Conservation (phyloP, 2,329 filamentous ascomycete genomes). For the Trichoderma oligosporum region DNA sequence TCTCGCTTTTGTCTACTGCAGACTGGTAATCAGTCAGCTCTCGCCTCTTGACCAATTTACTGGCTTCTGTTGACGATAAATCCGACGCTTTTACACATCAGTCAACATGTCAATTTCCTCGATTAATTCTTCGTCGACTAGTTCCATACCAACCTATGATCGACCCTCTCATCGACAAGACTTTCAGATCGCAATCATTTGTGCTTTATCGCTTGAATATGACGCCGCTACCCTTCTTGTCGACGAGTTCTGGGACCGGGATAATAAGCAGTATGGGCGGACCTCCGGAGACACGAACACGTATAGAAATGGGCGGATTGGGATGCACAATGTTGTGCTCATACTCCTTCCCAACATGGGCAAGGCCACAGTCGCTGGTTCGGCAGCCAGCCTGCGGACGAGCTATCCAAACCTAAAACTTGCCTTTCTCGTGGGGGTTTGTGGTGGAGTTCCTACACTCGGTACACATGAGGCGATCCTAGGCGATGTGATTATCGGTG, state of each 20-base stretch:
- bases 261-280: constrained; percentile 24
- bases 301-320: constrained; percentile 27
- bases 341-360: constrained; percentile 25
- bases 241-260: constrained; percentile 22
- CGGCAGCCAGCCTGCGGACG: background rate
- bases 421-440: constrained; percentile 23
- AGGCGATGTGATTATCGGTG: constrained; percentile 30
- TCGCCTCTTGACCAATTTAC: too few relatives aligned
- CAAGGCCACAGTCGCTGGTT: constrained; percentile 17
- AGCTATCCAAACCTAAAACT: constrained; percentile 24
- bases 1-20: too few relatives aligned
- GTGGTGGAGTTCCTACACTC: constrained; percentile 23
- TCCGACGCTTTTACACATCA: too few relatives aligned
- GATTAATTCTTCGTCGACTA: rapidly evolving
- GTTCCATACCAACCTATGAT: background rate
- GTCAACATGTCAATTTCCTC: background rate
- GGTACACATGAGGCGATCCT: constrained; percentile 23
- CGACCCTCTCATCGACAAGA: background rate
- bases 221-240: constrained; percentile 22
- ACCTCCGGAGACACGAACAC: constrained; percentile 28
- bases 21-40: too few relatives aligned
- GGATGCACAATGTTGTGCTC: constrained; percentile 26
- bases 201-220: constrained; percentile 22
- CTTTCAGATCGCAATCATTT: constrained; percentile 25
- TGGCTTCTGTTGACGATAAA: too few relatives aligned